Conservation (phyloP, 805 yeast species). For the Clavispora vitiphila region DNA sequence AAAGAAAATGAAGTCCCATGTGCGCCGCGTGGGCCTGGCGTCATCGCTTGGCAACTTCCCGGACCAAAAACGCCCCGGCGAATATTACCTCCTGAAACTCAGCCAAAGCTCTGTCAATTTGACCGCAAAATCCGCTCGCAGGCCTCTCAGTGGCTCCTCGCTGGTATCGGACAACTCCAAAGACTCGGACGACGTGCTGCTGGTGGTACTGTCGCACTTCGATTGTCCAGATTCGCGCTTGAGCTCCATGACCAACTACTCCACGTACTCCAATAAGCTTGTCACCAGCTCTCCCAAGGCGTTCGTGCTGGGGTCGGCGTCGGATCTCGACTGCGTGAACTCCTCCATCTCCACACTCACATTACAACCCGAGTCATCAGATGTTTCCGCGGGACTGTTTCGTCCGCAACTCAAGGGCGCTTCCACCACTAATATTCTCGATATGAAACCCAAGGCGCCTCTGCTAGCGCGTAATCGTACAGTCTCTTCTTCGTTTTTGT, state of each 20-base stretch:
- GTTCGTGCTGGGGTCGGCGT: slow-evolving; percentile 2
- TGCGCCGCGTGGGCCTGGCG: slow-evolving; percentile 26
- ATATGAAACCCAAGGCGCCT: slow-evolving; percentile 1
- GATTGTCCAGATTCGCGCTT: slow-evolving; percentile 33
- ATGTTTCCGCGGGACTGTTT: slow-evolving; percentile 1
- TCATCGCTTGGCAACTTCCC: slow-evolving; percentile 18
- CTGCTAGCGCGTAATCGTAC: slow-evolving; percentile 7
- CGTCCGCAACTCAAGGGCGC: slow-evolving; percentile 8
- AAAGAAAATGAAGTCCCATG: slow-evolving; percentile 11
- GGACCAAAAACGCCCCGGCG: slow-evolving; percentile 35
- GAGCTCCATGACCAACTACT: slow-evolving; percentile 32
- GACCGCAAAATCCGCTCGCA: slow-evolving; percentile 1
- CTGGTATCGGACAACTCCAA: slow-evolving; percentile 25
- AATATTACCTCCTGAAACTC: slow-evolving; percentile 32
- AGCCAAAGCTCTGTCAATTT: slow-evolving; percentile 19
- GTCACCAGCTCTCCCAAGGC: not conserved
- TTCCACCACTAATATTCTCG: slow-evolving; percentile 12
- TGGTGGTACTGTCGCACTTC: slow-evolving; percentile 29
- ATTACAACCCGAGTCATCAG: slow-evolving; percentile 7
- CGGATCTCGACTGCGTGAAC: slow-evolving; percentile 7
- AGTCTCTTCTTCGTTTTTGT: slow-evolving; percentile 16
- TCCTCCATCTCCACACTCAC: slow-evolving; percentile 19
- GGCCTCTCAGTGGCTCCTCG: slow-evolving; percentile 32
- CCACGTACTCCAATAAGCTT: slow-evolving; percentile 13
- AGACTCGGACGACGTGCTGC: slow-evolving; percentile 31